Evolutionary conservation across 1,284 basidiomycete genomes (phyloP), one percentile per base, ranked within the genome.

Genomic region (Boletellus sp.): DNA sequence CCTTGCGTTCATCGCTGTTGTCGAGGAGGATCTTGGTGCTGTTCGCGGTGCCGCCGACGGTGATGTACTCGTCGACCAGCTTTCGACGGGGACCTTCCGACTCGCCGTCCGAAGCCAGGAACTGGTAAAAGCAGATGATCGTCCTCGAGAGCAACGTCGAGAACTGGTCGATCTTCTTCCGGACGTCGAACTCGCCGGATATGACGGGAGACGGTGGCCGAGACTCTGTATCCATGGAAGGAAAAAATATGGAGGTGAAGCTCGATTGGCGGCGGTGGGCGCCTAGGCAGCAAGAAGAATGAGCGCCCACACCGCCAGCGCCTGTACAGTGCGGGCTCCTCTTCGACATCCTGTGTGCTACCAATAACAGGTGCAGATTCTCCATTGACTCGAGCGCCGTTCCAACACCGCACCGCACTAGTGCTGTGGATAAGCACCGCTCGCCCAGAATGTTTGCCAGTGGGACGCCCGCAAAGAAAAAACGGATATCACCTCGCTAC

Each of bases 111-210:
- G 62, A 67, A 28, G 63, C 57, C n/a, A 66, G 32, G 50, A 66
- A 64, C n/a, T 62, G 65, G 54, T 58, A 55, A 38, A 63, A 64
- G 38, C 63, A 66, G 42, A 66, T 47, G 22, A 66, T 64, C 13
- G 61, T 65, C 37, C 45, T 60, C 10, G 63, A 64, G 19, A 64
- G 12, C 37, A 60, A 47, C 3, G 53, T 47, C 0, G 59, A 63
- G 50, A 62, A 67, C 18, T 38, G 49, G 19, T 62, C 64, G 35
- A 66, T 64, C 60, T 28, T 56, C 6, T 19, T 37, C 3, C 62
- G 51, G 44, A 66, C 60, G 11, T 66, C 52, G 43, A 63, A 58
- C 36, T 59, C 45, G 12, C 30, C 30, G 5, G 52, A 32, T 1
- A 8, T 15, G 13, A 4, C 7, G 16, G 52, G 51, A 40, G 45